Evolutionary conservation across 106 monocot genomes (phyloP).

Genomic region (Phalaenopsis equestris): DNA sequence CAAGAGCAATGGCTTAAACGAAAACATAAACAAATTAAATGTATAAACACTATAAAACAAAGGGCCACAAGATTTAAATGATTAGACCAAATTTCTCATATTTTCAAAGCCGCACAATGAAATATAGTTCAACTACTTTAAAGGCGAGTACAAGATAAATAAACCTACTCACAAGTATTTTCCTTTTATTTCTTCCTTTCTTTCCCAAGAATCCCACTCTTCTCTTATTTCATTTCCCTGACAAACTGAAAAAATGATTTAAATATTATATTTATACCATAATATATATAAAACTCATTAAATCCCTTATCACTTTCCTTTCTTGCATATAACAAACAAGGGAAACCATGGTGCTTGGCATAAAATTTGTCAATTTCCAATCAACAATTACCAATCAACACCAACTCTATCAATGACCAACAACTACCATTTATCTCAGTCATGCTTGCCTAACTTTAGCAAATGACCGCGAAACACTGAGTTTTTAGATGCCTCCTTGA

Average conservation of each 20-base stretch:
- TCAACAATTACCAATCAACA: not conserved
- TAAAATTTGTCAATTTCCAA: not conserved
- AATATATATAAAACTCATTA: not conserved
- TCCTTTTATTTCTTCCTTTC: not conserved
- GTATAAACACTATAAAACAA: not conserved
- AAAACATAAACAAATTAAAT: no score
- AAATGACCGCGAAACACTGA: no score
- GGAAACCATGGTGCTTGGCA: not conserved
- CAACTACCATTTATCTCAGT: not conserved
- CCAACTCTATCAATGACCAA: not conserved
- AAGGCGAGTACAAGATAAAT: not conserved
- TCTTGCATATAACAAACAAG: not conserved
- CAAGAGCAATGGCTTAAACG: no score
- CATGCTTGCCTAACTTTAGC: not conserved
- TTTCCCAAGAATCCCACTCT: not conserved
- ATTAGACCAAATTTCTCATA: not conserved
- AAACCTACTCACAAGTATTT: not conserved
- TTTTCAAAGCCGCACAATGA: not conserved
- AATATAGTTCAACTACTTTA: not conserved
- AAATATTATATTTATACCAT: not conserved
- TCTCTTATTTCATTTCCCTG: not conserved
- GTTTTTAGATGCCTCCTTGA: no score
- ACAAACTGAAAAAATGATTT: not conserved
- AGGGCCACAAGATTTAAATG: not conserved
- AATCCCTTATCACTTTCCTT: not conserved